Conservation (phyloP, 495 filamentous ascomycete species). For the Articulospora tetracladia region DNA sequence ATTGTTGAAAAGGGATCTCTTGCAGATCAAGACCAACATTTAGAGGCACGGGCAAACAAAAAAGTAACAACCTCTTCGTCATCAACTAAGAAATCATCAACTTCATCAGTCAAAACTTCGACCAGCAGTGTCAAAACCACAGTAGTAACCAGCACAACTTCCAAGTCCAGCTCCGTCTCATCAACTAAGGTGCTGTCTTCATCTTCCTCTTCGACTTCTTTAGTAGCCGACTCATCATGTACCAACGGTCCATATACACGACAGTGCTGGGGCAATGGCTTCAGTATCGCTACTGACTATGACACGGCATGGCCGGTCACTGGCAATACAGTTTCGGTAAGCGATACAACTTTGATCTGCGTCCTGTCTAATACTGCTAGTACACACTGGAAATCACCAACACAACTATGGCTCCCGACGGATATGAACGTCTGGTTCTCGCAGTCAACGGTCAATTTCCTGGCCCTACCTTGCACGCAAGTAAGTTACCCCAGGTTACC, state of each 20-base stretch:
- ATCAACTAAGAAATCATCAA: not conserved
- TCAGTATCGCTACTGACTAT: not conserved
- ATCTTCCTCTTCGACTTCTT: not conserved
- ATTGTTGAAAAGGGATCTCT: not conserved
- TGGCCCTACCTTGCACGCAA: constrained; percentile 31
- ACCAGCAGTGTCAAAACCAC: not conserved
- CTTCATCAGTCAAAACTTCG: constrained; percentile 3
- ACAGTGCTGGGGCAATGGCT: constrained; percentile 17
- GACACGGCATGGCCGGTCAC: constrained; percentile 48
- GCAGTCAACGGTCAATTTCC: constrained; percentile 40
- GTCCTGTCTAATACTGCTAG: constrained; percentile 1
- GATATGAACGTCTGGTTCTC: constrained; percentile 33
- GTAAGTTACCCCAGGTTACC: constrained; percentile 2
- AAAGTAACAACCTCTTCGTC: not conserved
- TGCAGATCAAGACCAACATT: not conserved
- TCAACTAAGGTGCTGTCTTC: not conserved
- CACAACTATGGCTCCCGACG: constrained; percentile 43
- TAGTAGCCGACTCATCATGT: not conserved
- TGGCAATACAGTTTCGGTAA: constrained; percentile 32
- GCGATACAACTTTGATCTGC: not conserved
- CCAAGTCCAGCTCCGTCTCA: not conserved
- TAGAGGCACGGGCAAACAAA: not conserved
- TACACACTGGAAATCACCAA: constrained; percentile 39
- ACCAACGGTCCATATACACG: not conserved
- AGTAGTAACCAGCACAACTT: not conserved